Percentiles rank a stretch among this genome's conserved stretches.
These are phyloP conservation scores for Penstemon davidsonii DNA, from an alignment of 257 asterid genomes.

Conservation along the genomic window DNA sequence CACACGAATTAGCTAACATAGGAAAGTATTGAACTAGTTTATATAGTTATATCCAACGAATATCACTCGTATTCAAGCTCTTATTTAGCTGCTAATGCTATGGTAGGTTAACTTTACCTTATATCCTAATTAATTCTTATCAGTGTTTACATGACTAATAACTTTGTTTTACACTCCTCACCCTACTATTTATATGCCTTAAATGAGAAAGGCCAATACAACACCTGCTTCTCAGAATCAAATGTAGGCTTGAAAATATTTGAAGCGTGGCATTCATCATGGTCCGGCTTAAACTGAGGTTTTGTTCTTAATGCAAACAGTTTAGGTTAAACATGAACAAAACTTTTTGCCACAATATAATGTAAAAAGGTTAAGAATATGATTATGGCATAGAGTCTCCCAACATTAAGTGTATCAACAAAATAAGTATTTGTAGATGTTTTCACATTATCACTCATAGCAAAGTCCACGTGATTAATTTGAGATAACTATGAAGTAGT, in stretches of 20 bases:
- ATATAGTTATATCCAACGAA: background rate
- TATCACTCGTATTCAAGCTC: background rate
- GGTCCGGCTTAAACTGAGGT: background rate
- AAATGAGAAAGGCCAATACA: no score
- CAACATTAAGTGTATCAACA: background rate
- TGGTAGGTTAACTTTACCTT: background rate
- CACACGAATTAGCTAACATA: background rate
- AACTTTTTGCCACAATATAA: background rate
- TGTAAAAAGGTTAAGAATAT: background rate
- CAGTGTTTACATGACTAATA: background rate
- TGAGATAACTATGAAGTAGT: background rate
- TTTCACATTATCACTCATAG: background rate
- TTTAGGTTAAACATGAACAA: background rate
- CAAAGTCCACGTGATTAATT: background rate
- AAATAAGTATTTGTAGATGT: background rate
- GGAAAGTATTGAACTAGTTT: background rate
- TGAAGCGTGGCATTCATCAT: background rate
- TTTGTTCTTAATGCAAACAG: background rate
- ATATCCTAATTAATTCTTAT: background rate
- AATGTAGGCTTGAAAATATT: background rate
- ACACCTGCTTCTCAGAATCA: background rate
- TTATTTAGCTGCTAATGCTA: background rate
- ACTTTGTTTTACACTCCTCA: background rate
- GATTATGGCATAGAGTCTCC: background rate
- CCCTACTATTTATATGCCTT: background rate